Conservation (phyloP, 352 stramenopile genomes). For the Pythium apleroticum region DNA sequence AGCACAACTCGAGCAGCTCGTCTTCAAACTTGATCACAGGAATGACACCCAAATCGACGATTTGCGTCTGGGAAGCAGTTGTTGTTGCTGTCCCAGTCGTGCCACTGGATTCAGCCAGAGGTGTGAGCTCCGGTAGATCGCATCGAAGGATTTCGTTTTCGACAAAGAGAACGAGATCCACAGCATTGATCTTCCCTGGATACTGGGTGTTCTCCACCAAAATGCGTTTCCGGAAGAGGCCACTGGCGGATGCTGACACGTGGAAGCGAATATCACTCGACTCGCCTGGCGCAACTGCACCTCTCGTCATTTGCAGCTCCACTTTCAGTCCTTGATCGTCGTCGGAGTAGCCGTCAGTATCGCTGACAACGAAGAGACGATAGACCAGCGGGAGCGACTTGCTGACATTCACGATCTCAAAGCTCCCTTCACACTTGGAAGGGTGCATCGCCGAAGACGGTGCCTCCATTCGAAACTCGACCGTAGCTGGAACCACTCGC, state of each 20-base stretch:
- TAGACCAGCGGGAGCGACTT: slow-evolving; percentile 77
- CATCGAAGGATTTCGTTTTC: slow-evolving; percentile 66
- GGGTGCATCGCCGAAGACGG: slow-evolving; percentile 29
- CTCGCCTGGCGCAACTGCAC: slow-evolving; percentile 64
- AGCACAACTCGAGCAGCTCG: slow-evolving; percentile 30
- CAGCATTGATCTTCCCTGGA: slow-evolving; percentile 69
- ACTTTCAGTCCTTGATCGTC: slow-evolving; percentile 72
- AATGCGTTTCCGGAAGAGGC: slow-evolving; percentile 78
- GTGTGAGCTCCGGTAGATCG: slow-evolving; percentile 21
- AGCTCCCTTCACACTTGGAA: slow-evolving; percentile 52
- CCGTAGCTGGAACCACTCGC: slow-evolving; percentile 53
- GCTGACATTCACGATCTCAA: slow-evolving; percentile 83
- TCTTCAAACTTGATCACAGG: slow-evolving; percentile 77
- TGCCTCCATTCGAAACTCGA: slow-evolving; percentile 82
- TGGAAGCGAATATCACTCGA: slow-evolving; percentile 55
- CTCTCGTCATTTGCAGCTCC: slow-evolving; percentile 67
- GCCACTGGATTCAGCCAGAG: background rate
- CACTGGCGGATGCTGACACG: slow-evolving; percentile 66
- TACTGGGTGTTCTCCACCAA: slow-evolving; percentile 86
- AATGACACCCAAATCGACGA: slow-evolving; percentile 60
- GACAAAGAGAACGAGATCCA: slow-evolving; percentile 84
- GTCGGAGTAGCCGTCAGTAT: slow-evolving; percentile 73
- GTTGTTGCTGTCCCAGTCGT: background rate
- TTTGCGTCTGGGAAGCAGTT: background rate
- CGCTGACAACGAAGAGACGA: slow-evolving; percentile 64